These are phyloP conservation scores for Leishmania turanica DNA, from an alignment of 208 protist genomes.

Conservation along the genomic window DNA sequence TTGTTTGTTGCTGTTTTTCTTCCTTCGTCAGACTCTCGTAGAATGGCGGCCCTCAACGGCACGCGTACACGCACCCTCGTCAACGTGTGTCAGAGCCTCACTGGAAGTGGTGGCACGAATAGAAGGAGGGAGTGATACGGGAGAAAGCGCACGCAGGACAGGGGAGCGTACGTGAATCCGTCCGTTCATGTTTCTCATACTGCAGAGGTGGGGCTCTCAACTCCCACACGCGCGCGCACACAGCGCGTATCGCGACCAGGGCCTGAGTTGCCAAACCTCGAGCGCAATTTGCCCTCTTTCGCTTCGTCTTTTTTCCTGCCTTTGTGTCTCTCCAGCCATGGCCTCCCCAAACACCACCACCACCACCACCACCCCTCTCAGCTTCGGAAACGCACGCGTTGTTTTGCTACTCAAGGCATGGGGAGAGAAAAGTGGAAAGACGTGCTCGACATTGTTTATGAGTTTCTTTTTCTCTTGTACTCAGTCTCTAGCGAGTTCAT, in stretches of 20 bases:
- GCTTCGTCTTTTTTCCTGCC: neutral
- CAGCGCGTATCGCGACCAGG: neutral
- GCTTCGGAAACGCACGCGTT: neutral
- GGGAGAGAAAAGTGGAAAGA: neutral
- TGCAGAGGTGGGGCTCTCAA: neutral
- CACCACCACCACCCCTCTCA: neutral
- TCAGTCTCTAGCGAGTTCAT: neutral
- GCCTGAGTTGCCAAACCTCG: neutral
- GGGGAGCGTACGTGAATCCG: neutral
- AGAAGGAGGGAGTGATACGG: neutral
- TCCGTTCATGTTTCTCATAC: neutral
- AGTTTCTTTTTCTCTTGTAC: neutral
- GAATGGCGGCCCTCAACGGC: neutral
- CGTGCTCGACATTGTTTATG: neutral
- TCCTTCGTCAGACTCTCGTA: neutral
- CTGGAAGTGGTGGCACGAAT: neutral
- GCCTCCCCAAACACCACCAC: neutral
- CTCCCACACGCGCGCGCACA: neutral
- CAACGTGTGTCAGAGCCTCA: neutral
- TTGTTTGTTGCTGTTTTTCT: neutral
- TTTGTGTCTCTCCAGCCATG: neutral
- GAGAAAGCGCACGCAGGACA: neutral
- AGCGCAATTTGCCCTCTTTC: neutral
- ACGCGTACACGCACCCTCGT: neutral
- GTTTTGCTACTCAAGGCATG: neutral